Evolutionary conservation across 2,329 filamentous ascomycete genomes (phyloP).

Genomic region (Keithomyces neogunnii): DNA sequence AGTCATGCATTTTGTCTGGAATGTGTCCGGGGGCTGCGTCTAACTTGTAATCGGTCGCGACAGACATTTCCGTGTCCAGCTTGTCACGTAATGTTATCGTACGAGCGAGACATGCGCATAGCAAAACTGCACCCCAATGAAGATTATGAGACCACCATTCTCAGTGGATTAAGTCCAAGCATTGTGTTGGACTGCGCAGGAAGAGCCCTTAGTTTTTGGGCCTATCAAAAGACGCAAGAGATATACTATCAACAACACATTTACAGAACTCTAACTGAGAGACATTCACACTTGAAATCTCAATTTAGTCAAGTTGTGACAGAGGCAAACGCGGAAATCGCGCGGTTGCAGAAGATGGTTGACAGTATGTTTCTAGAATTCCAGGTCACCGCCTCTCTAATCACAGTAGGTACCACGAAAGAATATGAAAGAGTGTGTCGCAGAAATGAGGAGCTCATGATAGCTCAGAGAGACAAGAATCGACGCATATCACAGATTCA

Average conservation of each 20-base stretch:
- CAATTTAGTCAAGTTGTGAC: constrained; percentile 66
- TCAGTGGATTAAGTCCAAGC: constrained; percentile 74
- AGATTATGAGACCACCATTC: constrained; percentile 80
- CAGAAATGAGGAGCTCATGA: constrained; percentile 64
- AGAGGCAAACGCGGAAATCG: constrained; percentile 67
- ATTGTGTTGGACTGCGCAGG: constrained; percentile 82
- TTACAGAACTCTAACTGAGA: constrained; percentile 63
- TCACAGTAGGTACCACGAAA: constrained; percentile 39
- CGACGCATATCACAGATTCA: constrained; percentile 62
- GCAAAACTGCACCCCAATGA: constrained; percentile 70
- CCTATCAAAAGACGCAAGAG: constrained; percentile 77
- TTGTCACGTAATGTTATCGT: constrained; percentile 59
- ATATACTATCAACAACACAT: constrained; percentile 72
- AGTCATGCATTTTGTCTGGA: constrained; percentile 80
- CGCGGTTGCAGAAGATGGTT: constrained; percentile 55
- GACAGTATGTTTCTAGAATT: constrained; percentile 36
- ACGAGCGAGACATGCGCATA: constrained; percentile 66
- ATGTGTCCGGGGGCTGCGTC: constrained; percentile 58
- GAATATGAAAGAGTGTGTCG: constrained; percentile 56
- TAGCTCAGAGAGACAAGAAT: constrained; percentile 61
- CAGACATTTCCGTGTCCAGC: constrained; percentile 53
- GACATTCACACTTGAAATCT: constrained; percentile 54
- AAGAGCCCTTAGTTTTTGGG: constrained; percentile 74
- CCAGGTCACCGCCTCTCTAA: constrained; percentile 5
- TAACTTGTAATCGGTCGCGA: constrained; percentile 33